Evolutionary conservation across 2,329 filamentous ascomycete species (phyloP).

Genomic region (Fragosphaeria purpurea): DNA sequence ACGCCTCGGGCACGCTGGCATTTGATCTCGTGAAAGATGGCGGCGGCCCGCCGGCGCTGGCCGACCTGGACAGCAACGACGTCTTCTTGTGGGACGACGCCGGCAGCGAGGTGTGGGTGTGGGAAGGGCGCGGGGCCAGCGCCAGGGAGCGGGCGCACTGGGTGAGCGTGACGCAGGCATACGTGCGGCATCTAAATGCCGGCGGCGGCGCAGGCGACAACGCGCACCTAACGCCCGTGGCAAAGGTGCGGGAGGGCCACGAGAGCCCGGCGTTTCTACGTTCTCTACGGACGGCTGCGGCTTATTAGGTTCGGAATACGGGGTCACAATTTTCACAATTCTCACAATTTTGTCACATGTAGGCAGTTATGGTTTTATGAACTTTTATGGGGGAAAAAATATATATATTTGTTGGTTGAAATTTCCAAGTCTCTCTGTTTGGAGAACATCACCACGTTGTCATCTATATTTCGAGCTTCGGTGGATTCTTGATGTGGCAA

Average conservation of each 20-base stretch:
- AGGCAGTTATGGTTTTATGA: no score
- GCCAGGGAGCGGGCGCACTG: constrained; percentile 48
- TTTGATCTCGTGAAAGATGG: constrained; percentile 43
- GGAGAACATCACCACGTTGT: no score
- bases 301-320: no score
- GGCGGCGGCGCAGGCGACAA: constrained; percentile 11
- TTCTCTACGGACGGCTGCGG: constrained; percentile 4
- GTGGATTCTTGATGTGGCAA: no score
- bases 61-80: constrained; percentile 48
- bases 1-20: constrained; percentile 45
- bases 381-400: no score
- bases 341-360: no score
- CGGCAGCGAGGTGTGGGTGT: constrained; percentile 52
- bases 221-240: constrained; percentile 39
- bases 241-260: constrained; percentile 46
- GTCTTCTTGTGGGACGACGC: constrained; percentile 53
- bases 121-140: constrained; percentile 52
- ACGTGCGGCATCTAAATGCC: constrained; percentile 33
- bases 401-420: no score
- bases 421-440: no score
- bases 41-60: constrained; percentile 23
- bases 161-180: constrained; percentile 49
- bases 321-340: no score
- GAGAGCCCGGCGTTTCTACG: constrained; percentile 44
- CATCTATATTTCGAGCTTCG: no score